phyloP scores from a whole-genome alignment of 371 early-diverging fungal species.

The Mortierella sp. region DNA sequence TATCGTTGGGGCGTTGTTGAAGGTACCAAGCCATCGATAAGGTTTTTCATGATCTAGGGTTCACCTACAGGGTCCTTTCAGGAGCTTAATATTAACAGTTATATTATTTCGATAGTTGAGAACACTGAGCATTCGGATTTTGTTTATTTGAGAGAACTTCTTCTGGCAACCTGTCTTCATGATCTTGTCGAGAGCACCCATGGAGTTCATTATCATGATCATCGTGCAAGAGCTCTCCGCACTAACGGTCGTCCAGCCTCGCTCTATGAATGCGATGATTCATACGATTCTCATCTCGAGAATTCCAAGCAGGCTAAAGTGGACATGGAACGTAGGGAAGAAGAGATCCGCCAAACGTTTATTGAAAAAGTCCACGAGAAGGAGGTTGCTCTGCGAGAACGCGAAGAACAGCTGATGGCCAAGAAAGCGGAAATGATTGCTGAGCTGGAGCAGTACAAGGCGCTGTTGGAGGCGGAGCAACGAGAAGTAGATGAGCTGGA shows the following conservation, averaged over 20 bases:
- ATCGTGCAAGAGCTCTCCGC: conserved; percentile 76
- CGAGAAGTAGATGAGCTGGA: conserved; percentile 48
- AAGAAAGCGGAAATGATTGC: conserved; percentile 67
- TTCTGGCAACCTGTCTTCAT: conserved; percentile 82
- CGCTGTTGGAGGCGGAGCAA: conserved; percentile 59
- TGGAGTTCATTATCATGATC: conserved; percentile 81
- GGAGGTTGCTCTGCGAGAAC: conserved; percentile 73
- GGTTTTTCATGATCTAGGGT: not conserved
- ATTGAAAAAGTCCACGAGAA: conserved; percentile 81
- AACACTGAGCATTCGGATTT: conserved; percentile 91
- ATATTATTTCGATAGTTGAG: conserved; percentile 72
- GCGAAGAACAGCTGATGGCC: conserved; percentile 72
- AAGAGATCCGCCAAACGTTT: conserved; percentile 81
- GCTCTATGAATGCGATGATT: conserved; percentile 81
- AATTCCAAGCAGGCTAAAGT: conserved; percentile 67
- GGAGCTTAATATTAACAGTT: not conserved
- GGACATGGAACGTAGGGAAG: conserved; percentile 83
- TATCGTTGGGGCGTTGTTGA: conserved; percentile 99
- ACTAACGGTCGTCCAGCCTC: conserved; percentile 79
- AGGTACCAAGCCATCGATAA: conserved; percentile 61
- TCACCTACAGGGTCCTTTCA: not conserved
- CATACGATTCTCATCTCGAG: conserved; percentile 74
- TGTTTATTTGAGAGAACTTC: conserved; percentile 79
- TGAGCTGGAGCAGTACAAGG: conserved; percentile 66
- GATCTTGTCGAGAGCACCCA: conserved; percentile 88